A percentile compares a stretch with the other conserved stretches of the same genome.
These are phyloP conservation scores for Penicillium simplicissimum DNA, from an alignment of 495 filamentous ascomycete species.

Conservation along the genomic window DNA sequence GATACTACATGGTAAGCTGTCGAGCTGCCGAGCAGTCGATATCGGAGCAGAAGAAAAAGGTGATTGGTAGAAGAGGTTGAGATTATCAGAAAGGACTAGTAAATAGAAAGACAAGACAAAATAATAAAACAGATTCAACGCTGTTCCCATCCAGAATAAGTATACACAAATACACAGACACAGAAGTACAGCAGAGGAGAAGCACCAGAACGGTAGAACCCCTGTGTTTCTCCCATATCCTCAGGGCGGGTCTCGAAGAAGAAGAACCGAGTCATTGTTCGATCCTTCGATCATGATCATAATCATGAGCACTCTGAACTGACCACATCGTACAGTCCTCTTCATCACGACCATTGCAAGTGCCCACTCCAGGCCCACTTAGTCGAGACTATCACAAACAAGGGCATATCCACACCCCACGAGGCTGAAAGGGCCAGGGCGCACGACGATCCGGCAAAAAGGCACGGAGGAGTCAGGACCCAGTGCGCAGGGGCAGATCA, in stretches of 20 bases:
- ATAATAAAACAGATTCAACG: conserved; percentile 11
- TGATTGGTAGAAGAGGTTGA: not conserved
- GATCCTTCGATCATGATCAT: not conserved
- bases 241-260: not conserved
- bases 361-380: not conserved
- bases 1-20: not conserved
- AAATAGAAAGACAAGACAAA: conserved; percentile 4
- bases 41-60: not conserved
- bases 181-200: not conserved
- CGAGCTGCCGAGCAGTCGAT: no score
- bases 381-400: not conserved
- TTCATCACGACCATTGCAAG: not conserved
- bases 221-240: not conserved
- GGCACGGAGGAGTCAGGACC: not conserved
- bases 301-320: no score
- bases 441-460: conserved; percentile 3
- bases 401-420: conserved; percentile 5
- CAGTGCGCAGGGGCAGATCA: not conserved
- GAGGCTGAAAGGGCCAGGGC: conserved; percentile 1
- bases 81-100: conserved; percentile 5
- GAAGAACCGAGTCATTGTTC: not conserved
- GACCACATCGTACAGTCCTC: not conserved
- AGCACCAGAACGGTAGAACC: not conserved
- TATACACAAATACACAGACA: conserved; percentile 9
- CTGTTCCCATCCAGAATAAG: conserved; percentile 8